Evolutionary conservation across 495 filamentous ascomycete genomes (phyloP), one percentile per base, ranked within the genome.

Genomic region (Aspergillus hancockii): DNA sequence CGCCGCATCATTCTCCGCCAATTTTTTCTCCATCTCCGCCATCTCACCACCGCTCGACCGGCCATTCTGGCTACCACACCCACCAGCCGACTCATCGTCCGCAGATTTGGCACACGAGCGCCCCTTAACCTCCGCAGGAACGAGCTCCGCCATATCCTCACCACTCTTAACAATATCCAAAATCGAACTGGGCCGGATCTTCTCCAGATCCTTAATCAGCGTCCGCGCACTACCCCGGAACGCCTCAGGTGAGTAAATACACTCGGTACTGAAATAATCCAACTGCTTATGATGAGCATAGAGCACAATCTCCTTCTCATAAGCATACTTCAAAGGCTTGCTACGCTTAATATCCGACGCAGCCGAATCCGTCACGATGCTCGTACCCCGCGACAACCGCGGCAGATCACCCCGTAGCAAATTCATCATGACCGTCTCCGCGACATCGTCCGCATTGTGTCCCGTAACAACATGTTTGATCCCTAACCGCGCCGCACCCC

Each of bases 381-480:
- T 93, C n/a, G 94, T 97, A 55, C 90, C 91, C 41, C 94, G 79
- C 23, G 91, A 89, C 23, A 98, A 79, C 28, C 94, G 86, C 0
- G 94, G 88, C 41, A 98, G 70, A 76, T 98, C 94, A 19, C 92
- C 94, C 28, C 94, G 83, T 9, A 98, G 79, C 43, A 98, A 73
- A 68, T 98, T 98, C 94, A 98, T 98, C 70, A 98, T 79, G 31
- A 98, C 90, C 12, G 94, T 98, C 80, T 98, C 94, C n/a, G 94
- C 94, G 22, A 97, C 88, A 74, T 98, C 94, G 61, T 98, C 94
- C 10, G 95, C 94, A 71, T 98, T 98, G 71, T 98, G 94, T 1
- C 94, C 94, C 8, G 94, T 98, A 16, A 98, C 93, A 7, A 98
- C 95, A 74, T 98, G 94, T 59, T 85, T 86, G 66, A 98, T 95